Base-by-base conservation (phyloP, 306 rosid genomes). In the Rosa rugosa region DNA sequence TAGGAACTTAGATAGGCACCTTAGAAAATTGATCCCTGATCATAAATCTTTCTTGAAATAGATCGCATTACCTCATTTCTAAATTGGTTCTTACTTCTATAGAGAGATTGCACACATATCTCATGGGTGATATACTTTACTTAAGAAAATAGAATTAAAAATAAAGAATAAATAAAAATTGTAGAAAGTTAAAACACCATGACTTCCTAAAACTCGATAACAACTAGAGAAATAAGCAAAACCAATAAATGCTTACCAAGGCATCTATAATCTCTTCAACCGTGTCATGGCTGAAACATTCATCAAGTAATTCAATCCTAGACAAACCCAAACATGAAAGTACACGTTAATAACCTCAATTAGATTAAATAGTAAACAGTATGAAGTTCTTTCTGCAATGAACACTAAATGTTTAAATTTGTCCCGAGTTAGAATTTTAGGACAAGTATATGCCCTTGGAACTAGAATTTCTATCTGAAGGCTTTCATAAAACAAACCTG, bases 221-320 rank as follows among this genome's bases (percentile, higher is more conserved):
- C 17, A 53, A 12, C 59, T 53, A 18, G 51, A 83, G 57, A 73
- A 46, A 42, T 56, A 68, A 70, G 69, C 27, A 16, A 79, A 76
- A 77, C 6, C 1, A 18, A 47, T 6, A 54, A n/a, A 40, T 83
- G 71, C 84, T 84, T 79, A 94, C 99, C 97, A 91, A 70, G 16
- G 97, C 82, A 76, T 90, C 87, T 63, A 92, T 89, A 71, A 95
- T 95, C 86, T 95, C 99, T 83, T 95, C 99, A 60, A 95, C 96
- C 17, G 95, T 86, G 65, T 90, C 97, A 79, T 76, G 92, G 80
- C 88, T 3, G 85, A 95, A 95, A 89, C 95, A 92, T 84, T 87
- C 91, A 79, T 92, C 93, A 41, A 92, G 53, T 72, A 51, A 74
- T 86, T 95, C 97, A 68, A 88, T 84, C 91, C 99, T 95, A 81